phyloP scores from a whole-genome alignment of 2,329 filamentous ascomycete genomes.

The Colletotrichum lindemuthianum region DNA sequence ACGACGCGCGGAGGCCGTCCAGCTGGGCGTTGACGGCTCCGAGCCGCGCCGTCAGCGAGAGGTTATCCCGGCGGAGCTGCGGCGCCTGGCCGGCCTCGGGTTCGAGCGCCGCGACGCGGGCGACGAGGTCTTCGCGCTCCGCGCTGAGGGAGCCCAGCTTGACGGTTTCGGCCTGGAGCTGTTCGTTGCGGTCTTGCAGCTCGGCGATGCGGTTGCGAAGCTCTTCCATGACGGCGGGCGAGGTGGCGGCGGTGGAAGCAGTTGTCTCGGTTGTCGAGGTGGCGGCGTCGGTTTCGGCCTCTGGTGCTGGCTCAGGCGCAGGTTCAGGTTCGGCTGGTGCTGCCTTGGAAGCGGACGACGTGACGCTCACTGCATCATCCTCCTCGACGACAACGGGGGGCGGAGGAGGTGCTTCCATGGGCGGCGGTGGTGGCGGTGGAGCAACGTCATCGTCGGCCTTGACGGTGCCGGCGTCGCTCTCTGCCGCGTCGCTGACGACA shows the following conservation, averaged over 20 bases:
- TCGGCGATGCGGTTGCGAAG: constrained; percentile 34
- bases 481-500: constrained; percentile 1
- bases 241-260: neutral
- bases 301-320: constrained; percentile 1
- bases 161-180: constrained; percentile 29
- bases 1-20: constrained; percentile 29
- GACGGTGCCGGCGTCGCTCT: constrained; percentile 29
- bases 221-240: constrained; percentile 27
- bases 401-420: constrained; percentile 11
- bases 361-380: constrained; percentile 15
- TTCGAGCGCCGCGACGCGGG: constrained; percentile 22
- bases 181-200: constrained; percentile 34
- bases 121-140: constrained; percentile 31
- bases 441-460: constrained; percentile 27
- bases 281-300: constrained; percentile 2
- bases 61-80: constrained; percentile 33
- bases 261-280: constrained; percentile 19
- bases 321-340: neutral
- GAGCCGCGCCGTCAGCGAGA: constrained; percentile 26
- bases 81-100: constrained; percentile 24
- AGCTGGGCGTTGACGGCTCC: constrained; percentile 33
- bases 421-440: neutral
- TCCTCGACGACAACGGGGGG: constrained; percentile 18
- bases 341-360: constrained; percentile 1
- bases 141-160: constrained; percentile 30